Evolutionary conservation across 495 filamentous ascomycete species (phyloP), one percentile per base, ranked within the genome.

Genomic region (Aspergillus saccharolyticus): DNA sequence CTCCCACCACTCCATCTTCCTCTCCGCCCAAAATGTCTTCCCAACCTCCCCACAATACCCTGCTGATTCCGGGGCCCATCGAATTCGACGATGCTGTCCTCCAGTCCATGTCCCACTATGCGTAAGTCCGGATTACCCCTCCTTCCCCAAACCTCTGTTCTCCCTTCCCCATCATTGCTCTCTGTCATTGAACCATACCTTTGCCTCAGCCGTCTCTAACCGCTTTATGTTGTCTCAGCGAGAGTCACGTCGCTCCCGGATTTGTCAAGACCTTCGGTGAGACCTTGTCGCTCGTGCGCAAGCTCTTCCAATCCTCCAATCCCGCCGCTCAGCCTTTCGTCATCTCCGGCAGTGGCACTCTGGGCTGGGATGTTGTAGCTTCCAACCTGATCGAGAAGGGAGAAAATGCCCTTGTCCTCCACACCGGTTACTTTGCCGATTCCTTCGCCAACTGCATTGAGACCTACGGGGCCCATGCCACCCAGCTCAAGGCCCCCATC

Each of bases 21-120:
- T 17, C 55, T 25, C 33, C 49, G n/a, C 22, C 67, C 71, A 86
- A 76, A 42, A 92, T 94, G 89, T 92, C 89, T 49, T 77, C 74
- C 55, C 91, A 96, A 79, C 74, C 89, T 44, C 77, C 83, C 52
- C 91, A 96, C 70, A 83, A 89, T 56, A 83, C 91, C 42, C 74
- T 97, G 67, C 82, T 98, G 65, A 96, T 98, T 66, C 94, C 94
- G 21, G 94, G 94, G 24, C 94, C 94, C 68, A 94, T 98, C 69
- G 94, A 98, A 75, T 97, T 97, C 67, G 94, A 97, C 70, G 94
- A 98, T 89, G 91, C 85, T 44, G 94, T 98, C 51, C 84, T 98
- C 46, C 80, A 90, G 70, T 89, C 91, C 55, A 97, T 97, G 94
- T 82, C 87, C 70, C 94, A 97, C 75, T 96, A 87, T 78, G 93